A percentile compares a stretch with the other conserved stretches of the same genome.
Evolutionary conservation across 2,329 filamentous ascomycete species (phyloP).

Genomic region (Fusarium sp.): DNA sequence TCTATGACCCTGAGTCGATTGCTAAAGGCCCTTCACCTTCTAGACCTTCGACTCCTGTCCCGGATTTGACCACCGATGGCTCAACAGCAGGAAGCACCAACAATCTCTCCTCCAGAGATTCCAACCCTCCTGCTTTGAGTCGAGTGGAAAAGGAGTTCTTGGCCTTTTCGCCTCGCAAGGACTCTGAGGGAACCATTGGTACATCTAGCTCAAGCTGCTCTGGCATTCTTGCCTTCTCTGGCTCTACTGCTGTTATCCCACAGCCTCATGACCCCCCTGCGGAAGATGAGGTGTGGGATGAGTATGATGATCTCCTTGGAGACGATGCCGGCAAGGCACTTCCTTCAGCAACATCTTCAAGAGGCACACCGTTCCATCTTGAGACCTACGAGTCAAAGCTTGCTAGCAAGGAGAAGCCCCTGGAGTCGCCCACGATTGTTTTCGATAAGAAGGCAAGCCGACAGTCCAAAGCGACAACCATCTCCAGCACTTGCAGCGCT

Average conservation of each 20-base stretch:
- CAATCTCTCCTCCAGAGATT: conserved; percentile 49
- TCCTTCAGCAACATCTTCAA: conserved; percentile 67
- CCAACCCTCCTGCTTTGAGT: conserved; percentile 46
- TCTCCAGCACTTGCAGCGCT: conserved; percentile 66
- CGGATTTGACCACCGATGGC: conserved; percentile 55
- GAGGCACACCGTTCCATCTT: conserved; percentile 67
- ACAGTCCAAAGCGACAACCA: conserved; percentile 52
- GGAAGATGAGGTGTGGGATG: conserved; percentile 94
- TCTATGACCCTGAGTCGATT: conserved; percentile 54
- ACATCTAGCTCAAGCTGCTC: conserved; percentile 73
- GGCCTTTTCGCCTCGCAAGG: conserved; percentile 77
- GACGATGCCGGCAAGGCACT: conserved; percentile 64
- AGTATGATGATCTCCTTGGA: conserved; percentile 90
- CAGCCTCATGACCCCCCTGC: conserved; percentile 70
- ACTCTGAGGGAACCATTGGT: conserved; percentile 70
- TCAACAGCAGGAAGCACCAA: conserved; percentile 52
- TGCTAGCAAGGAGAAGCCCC: conserved; percentile 52
- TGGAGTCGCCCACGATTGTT: conserved; percentile 64
- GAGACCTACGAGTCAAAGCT: conserved; percentile 60
- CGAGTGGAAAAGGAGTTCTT: conserved; percentile 73
- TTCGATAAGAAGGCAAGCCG: conserved; percentile 50
- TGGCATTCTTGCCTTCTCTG: conserved; percentile 68
- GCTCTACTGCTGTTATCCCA: conserved; percentile 76
- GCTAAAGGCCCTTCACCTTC: conserved; percentile 63
- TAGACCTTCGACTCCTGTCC: conserved; percentile 53